Conservation (phyloP, 164 flowering plant genomes). For the Berberis thunbergii region DNA sequence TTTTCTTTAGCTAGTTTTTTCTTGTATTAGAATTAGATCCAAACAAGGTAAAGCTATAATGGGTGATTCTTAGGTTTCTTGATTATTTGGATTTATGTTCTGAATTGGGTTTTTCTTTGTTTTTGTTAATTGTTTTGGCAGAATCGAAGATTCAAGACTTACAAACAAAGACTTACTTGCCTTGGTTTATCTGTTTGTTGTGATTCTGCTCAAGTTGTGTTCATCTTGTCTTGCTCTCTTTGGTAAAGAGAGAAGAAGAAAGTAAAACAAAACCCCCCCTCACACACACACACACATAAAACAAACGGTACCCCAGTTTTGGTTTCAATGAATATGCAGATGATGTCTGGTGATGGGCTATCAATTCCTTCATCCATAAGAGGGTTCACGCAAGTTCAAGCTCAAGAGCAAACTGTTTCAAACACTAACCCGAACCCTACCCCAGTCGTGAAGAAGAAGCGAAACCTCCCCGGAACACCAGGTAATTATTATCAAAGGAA, state of each 20-base stretch:
- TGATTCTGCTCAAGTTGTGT: background rate
- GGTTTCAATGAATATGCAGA: conserved; percentile 9
- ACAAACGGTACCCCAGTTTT: background rate
- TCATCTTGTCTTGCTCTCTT: conserved; percentile 4
- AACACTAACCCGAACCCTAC: conserved; percentile 7
- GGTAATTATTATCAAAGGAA: conserved; percentile 22
- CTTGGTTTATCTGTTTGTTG: conserved; percentile 13
- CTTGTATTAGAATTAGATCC: too few species aligned
- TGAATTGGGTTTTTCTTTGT: conserved; percentile 1
- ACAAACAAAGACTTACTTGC: too few species aligned
- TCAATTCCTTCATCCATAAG: conserved; percentile 25
- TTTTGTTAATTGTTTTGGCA: conserved; percentile 7
- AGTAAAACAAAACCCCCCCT: too few species aligned
- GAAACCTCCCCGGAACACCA: conserved; percentile 71
- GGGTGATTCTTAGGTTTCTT: background rate
- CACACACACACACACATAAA: too few species aligned
- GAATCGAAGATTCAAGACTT: conserved; percentile 11
- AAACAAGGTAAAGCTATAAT: too few species aligned
- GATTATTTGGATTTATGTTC: conserved; percentile 5
- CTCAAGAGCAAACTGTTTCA: conserved; percentile 23
- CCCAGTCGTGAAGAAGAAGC: conserved; percentile 35
- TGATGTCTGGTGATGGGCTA: conserved; percentile 48
- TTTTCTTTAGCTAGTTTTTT: too few species aligned
- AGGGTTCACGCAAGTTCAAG: conserved; percentile 28
- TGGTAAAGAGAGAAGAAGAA: background rate